Percentiles rank a stretch among this genome's conserved stretches.
Conservation (phyloP, 345 rosid genomes). For the Eucalyptus coolabah region DNA sequence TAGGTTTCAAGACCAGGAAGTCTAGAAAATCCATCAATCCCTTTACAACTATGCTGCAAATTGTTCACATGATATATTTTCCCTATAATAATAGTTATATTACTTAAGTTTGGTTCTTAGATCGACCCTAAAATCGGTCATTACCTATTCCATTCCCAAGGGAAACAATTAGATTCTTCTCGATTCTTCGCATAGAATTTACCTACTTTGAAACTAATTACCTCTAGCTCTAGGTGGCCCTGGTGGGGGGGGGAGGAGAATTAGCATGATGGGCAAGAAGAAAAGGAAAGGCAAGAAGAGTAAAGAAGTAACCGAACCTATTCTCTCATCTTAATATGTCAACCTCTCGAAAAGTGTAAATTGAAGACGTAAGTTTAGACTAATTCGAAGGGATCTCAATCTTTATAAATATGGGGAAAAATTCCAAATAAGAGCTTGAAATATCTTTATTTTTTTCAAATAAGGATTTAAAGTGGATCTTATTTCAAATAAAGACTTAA, state of each 20-base stretch:
- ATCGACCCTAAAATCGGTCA: accelerated
- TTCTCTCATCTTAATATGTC: not conserved
- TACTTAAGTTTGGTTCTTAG: not conserved
- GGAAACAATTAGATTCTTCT: too few relatives aligned
- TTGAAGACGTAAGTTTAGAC: not conserved
- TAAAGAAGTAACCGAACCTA: not conserved
- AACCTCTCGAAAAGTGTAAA: not conserved
- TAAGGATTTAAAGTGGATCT: too few relatives aligned
- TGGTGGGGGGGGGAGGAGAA: not conserved
- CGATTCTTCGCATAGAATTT: too few relatives aligned
- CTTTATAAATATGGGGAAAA: not conserved
- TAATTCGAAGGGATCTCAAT: not conserved
- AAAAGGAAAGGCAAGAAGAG: not conserved
- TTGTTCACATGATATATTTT: not conserved
- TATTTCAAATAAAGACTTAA: too few relatives aligned
- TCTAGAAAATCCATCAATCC: not conserved
- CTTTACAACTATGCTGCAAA: not conserved
- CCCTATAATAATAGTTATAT: too few relatives aligned
- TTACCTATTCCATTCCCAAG: not conserved
- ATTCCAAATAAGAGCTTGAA: too few relatives aligned
- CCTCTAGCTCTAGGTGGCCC: not conserved
- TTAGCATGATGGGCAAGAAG: not conserved
- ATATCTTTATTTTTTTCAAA: too few relatives aligned
- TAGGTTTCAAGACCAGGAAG: not conserved
- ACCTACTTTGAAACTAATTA: not conserved